Percentiles rank a stretch among this genome's conserved stretches.
These are phyloP conservation scores for Sugiyamaella smithiae DNA, from an alignment of 805 yeast genomes.

Conservation along the genomic window DNA sequence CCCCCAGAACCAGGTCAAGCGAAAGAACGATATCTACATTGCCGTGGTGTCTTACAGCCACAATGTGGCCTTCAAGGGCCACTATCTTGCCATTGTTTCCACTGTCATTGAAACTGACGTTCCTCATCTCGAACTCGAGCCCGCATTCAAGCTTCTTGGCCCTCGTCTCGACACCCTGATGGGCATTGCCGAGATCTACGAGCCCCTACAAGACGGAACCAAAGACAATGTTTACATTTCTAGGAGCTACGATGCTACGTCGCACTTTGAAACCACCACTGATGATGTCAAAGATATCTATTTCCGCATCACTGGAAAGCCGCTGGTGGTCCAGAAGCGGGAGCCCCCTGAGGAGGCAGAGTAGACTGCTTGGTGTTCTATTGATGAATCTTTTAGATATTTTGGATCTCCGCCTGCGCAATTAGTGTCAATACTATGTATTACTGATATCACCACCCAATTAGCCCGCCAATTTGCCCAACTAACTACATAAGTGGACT, in stretches of 20 bases:
- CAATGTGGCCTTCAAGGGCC: constrained; percentile 84
- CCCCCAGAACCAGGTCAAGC: constrained; percentile 91
- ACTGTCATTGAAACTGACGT: constrained; percentile 90
- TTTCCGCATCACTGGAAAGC: constrained; percentile 87
- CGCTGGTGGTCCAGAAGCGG: constrained; percentile 80
- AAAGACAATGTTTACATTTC: constrained; percentile 77
- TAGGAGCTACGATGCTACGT: constrained; percentile 87
- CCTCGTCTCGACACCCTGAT: constrained; percentile 75
- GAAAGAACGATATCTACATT: constrained; percentile 91
- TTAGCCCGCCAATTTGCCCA: too few relatives aligned
- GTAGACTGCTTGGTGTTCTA: too few relatives aligned
- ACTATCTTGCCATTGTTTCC: constrained; percentile 89
- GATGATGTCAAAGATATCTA: constrained; percentile 96
- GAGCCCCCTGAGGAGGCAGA: constrained; percentile 54
- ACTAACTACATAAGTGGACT: too few relatives aligned
- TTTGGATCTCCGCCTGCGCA: too few relatives aligned
- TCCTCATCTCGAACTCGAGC: constrained; percentile 88
- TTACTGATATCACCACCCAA: too few relatives aligned
- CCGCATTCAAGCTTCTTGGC: constrained; percentile 90
- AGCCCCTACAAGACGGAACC: constrained; percentile 81
- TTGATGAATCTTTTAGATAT: too few relatives aligned
- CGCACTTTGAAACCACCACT: constrained; percentile 94
- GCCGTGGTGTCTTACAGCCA: constrained; percentile 88
- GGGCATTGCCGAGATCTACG: constrained; percentile 90
- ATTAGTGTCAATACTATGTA: too few relatives aligned